phyloP scores from a whole-genome alignment of 2,329 filamentous ascomycete genomes.

The Cladosporium halotolerans region DNA sequence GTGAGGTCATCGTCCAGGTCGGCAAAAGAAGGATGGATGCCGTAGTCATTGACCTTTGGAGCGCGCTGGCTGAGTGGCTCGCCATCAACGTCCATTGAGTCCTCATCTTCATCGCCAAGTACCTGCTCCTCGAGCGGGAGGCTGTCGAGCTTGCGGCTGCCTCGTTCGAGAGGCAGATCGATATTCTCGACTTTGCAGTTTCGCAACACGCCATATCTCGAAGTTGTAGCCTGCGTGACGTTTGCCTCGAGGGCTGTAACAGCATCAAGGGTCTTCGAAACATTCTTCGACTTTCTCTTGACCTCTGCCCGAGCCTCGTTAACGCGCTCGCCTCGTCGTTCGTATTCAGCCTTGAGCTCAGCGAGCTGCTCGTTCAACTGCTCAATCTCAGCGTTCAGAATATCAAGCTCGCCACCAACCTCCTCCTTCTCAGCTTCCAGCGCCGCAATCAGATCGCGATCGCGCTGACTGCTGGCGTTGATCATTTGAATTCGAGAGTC shows the following conservation, averaged over 20 bases:
- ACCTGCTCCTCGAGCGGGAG: conserved; percentile 77
- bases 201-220: conserved; percentile 76
- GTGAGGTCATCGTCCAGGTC: conserved; percentile 75
- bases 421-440: conserved; percentile 67
- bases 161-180: conserved; percentile 67
- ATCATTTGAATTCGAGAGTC: conserved; percentile 63
- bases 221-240: conserved; percentile 76
- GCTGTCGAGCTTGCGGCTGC: conserved; percentile 66
- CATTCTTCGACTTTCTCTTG: conserved; percentile 75
- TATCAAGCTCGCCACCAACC: conserved; percentile 67
- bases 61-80: conserved; percentile 45
- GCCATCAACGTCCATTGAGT: conserved; percentile 90
- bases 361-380: conserved; percentile 67
- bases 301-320: conserved; percentile 73
- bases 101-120: conserved; percentile 62
- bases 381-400: conserved; percentile 70
- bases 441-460: conserved; percentile 62
- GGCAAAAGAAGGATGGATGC: conserved; percentile 83
- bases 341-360: conserved; percentile 60
- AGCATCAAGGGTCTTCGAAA: conserved; percentile 67
- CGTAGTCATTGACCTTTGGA: conserved; percentile 72
- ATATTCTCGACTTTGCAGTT: conserved; percentile 93
- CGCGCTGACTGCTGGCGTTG: conserved; percentile 58
- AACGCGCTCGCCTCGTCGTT: conserved; percentile 66
- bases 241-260: conserved; percentile 76